These are phyloP conservation scores for Collybiopsis luxurians DNA, from an alignment of 768 basidiomycete species.

Conservation along the genomic window DNA sequence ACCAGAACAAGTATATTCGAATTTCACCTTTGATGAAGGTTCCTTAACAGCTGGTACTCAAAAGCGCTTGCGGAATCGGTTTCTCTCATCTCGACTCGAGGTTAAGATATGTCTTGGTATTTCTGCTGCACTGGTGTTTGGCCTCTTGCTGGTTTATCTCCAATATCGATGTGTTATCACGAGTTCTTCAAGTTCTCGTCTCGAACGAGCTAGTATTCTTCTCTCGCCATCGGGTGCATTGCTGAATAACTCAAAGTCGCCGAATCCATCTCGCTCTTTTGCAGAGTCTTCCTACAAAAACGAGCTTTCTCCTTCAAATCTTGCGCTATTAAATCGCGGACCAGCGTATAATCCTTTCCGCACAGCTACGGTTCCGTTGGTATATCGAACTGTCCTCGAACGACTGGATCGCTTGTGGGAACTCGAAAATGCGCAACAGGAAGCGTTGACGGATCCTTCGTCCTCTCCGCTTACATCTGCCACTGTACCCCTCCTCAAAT, in stretches of 20 bases:
- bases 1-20: neutral
- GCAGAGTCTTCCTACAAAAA: neutral
- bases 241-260: neutral
- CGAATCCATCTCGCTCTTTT: neutral
- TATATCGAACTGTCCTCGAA: constrained; percentile 24
- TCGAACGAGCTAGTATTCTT: neutral
- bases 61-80: neutral
- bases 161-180: no score
- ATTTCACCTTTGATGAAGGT: neutral
- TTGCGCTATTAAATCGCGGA: neutral
- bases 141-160: no score
- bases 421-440: neutral
- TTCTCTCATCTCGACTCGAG: neutral
- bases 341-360: neutral
- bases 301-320: neutral
- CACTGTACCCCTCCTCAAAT: constrained; percentile 13
- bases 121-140: no score
- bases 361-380: constrained; percentile 12
- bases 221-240: neutral
- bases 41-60: neutral
- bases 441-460: neutral
- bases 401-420: constrained; percentile 20
- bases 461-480: no score
- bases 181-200: neutral
- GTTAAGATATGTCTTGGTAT: no score